phyloP scores from a whole-genome alignment of 495 filamentous ascomycete species.

The Sabuloglossum arenarium region DNA sequence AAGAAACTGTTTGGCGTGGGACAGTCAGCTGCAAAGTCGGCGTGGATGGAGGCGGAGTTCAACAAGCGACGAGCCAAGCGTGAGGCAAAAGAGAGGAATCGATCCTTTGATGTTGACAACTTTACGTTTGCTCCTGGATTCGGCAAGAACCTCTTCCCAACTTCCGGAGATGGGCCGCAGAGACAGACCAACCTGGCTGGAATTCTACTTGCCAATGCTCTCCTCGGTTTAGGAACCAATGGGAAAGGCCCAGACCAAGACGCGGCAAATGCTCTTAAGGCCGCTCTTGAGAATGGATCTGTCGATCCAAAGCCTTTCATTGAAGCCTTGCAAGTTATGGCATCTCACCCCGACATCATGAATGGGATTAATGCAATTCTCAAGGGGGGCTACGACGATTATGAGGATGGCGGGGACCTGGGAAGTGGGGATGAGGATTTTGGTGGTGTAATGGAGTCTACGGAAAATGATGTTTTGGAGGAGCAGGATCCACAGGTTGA shows the following conservation, averaged over 20 bases:
- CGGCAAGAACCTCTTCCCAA: constrained; percentile 5
- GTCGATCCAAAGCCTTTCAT: constrained; percentile 7
- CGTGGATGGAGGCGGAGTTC: constrained; percentile 18
- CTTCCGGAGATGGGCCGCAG: constrained; percentile 1
- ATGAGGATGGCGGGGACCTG: constrained; percentile 4
- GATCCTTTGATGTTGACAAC: background rate
- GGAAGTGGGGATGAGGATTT: constrained; percentile 4
- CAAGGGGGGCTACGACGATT: constrained; percentile 2
- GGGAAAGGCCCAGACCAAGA: constrained; percentile 3
- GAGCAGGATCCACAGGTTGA: background rate
- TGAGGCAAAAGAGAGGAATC: constrained; percentile 10
- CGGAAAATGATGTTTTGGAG: background rate
- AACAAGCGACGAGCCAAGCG: constrained; percentile 14
- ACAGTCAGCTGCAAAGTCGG: constrained; percentile 9
- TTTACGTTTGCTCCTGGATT: constrained; percentile 3
- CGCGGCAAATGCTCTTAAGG: constrained; percentile 7
- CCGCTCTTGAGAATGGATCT: constrained; percentile 5
- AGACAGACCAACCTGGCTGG: constrained; percentile 6
- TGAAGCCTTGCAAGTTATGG: constrained; percentile 8
- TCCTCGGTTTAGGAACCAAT: constrained; percentile 6
- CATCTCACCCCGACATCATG: constrained; percentile 9
- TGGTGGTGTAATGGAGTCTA: background rate
- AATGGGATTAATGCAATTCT: constrained; percentile 8
- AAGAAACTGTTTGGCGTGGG: constrained; percentile 12
- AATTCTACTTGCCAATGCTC: constrained; percentile 5